Conservation (phyloP, 352 stramenopile species). For the Globisporangium perplexum region DNA sequence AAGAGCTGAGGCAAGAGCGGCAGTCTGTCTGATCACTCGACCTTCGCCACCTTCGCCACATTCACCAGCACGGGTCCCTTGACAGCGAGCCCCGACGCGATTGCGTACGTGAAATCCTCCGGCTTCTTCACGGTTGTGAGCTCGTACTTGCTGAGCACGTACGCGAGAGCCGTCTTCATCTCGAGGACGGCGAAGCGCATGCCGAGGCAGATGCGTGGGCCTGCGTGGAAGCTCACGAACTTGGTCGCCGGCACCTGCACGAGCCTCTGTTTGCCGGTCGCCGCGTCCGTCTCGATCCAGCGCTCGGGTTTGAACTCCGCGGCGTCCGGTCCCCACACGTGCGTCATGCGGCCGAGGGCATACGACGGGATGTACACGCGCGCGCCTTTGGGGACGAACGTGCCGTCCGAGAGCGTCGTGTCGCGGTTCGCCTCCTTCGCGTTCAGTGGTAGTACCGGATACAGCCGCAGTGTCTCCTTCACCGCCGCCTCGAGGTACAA, state of each 20-base stretch:
- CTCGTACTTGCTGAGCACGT: constrained; percentile 35
- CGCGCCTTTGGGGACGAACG: constrained; percentile 38
- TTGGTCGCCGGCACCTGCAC: constrained; percentile 7
- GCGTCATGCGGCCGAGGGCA: constrained; percentile 27
- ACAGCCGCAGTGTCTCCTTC: constrained; percentile 55
- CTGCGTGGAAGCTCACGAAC: constrained; percentile 37
- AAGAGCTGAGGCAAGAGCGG: too few relatives aligned
- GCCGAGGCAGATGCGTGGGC: constrained; percentile 38
- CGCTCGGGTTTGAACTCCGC: constrained; percentile 45
- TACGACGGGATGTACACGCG: constrained; percentile 54
- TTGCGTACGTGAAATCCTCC: constrained; percentile 35
- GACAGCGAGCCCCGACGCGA: constrained; percentile 23
- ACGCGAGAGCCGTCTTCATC: constrained; percentile 29
- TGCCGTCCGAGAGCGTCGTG: constrained; percentile 50
- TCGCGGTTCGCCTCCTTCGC: constrained; percentile 46
- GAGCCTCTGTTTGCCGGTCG: constrained; percentile 15
- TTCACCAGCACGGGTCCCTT: constrained; percentile 30
- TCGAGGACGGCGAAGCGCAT: constrained; percentile 44
- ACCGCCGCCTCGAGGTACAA: constrained; percentile 56
- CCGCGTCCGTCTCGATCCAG: constrained; percentile 38
- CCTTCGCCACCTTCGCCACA: background rate
- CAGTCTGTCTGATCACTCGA: background rate
- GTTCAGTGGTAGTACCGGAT: constrained; percentile 55
- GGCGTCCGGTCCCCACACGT: constrained; percentile 44
- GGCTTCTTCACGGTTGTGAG: constrained; percentile 30